Percentiles rank a stretch among this genome's conserved stretches.
Evolutionary conservation across 2,329 filamentous ascomycete species (phyloP).

Genomic region (Claviceps sp.): DNA sequence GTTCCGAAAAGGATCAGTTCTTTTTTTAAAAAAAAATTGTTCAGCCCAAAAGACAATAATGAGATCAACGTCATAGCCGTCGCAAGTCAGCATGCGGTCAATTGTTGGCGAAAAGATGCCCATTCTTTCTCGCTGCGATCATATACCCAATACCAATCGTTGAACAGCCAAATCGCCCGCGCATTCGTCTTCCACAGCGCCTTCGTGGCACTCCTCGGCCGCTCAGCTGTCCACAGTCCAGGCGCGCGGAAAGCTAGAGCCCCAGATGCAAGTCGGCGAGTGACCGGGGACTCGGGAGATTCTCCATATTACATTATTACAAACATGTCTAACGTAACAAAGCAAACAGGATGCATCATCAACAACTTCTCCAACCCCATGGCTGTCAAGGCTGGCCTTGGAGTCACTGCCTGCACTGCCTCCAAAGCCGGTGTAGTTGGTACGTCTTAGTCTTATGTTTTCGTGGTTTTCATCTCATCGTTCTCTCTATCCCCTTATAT

Average conservation of each 20-base stretch:
- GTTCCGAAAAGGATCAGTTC: no score
- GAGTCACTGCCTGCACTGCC: constrained; percentile 62
- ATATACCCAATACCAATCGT: no score
- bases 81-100: no score
- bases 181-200: constrained; percentile 52
- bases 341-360: constrained; percentile 52
- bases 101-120: no score
- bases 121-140: no score
- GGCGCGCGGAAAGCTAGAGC: constrained; percentile 28
- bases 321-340: neutral
- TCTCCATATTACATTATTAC: neutral
- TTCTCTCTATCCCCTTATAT: constrained; percentile 4
- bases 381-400: constrained; percentile 52
- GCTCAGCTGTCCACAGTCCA: constrained; percentile 31
- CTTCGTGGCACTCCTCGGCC: constrained; percentile 46
- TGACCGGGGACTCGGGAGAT: constrained; percentile 8
- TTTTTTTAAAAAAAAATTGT: no score
- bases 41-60: no score
- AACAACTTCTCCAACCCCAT: constrained; percentile 64
- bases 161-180: constrained; percentile 53
- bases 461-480: constrained; percentile 4
- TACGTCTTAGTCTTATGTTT: constrained; percentile 17
- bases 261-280: constrained; percentile 15
- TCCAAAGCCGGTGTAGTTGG: constrained; percentile 71
- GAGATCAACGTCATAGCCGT: no score